These are phyloP conservation scores for Colletotrichum filicis DNA, from an alignment of 2,329 filamentous ascomycete species.

Conservation along the genomic window DNA sequence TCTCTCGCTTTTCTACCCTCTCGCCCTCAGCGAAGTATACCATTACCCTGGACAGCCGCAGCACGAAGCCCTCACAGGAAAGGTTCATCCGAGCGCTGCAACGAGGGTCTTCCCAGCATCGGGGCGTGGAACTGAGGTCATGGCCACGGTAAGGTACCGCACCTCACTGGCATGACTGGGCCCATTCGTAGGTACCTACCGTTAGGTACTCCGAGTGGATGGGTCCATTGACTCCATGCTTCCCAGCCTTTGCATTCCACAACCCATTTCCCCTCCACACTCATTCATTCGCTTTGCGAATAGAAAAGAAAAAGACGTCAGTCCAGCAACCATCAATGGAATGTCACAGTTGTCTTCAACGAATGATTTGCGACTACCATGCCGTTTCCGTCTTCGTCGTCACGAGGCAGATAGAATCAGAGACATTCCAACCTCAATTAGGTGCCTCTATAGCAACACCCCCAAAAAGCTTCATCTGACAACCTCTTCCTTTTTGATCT, in stretches of 20 bases:
- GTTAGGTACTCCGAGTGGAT: neutral
- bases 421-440: conserved; percentile 12
- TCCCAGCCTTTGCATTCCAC: neutral
- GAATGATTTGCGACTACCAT: neutral
- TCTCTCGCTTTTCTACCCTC: neutral
- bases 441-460: neutral
- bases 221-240: conserved; percentile 16
- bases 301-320: conserved; percentile 2
- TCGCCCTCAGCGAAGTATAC: neutral
- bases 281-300: neutral
- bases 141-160: conserved; percentile 5
- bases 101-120: conserved; percentile 27
- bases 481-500: neutral
- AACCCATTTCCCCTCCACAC: neutral
- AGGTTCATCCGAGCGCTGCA: conserved; percentile 31
- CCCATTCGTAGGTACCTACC: neutral
- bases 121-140: conserved; percentile 31
- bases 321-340: neutral
- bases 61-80: neutral
- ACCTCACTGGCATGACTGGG: neutral
- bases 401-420: conserved; percentile 1
- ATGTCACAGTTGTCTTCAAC: conserved; percentile 5
- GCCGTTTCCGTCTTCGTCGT: neutral
- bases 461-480: conserved; percentile 15
- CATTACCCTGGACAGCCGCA: neutral